Evolutionary conservation across 371 early-diverging fungal species (phyloP).

Genomic region (Basidiobolus meristosporus): DNA sequence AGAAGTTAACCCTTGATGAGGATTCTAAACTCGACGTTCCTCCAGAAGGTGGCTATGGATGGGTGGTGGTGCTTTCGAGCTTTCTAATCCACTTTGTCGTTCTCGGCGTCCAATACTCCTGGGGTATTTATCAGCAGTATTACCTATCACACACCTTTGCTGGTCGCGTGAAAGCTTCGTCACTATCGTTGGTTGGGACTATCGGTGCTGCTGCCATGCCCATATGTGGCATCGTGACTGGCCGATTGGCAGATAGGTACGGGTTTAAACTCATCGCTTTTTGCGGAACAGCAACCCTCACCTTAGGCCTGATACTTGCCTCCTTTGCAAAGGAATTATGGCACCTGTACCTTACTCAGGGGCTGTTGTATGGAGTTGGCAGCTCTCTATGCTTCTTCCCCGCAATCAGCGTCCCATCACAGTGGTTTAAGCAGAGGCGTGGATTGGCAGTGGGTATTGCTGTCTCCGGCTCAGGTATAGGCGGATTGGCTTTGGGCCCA

Average conservation of each 20-base stretch:
- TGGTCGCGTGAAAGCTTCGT: background rate
- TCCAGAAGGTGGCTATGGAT: slow-evolving; percentile 7
- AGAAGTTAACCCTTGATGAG: too few species aligned
- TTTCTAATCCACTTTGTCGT: slow-evolving; percentile 10
- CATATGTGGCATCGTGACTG: too few species aligned
- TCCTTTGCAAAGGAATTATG: slow-evolving; percentile 22
- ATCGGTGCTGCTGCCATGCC: too few species aligned
- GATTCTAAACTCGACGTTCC: too few species aligned
- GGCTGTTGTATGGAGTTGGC: slow-evolving; percentile 42
- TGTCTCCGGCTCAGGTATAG: slow-evolving; percentile 48
- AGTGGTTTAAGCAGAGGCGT: slow-evolving; percentile 28
- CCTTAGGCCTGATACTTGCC: slow-evolving; percentile 17
- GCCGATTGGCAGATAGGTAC: too few species aligned
- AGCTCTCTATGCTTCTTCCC: slow-evolving; percentile 16
- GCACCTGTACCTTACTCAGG: slow-evolving; percentile 48
- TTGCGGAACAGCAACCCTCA: too few species aligned
- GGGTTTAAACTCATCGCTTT: too few species aligned
- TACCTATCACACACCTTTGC: slow-evolving; percentile 4
- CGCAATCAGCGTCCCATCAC: slow-evolving; percentile 15
- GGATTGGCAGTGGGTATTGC: slow-evolving; percentile 41
- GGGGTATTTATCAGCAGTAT: slow-evolving; percentile 11
- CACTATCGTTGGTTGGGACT: slow-evolving; percentile 15
- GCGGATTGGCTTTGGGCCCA: slow-evolving; percentile 42
- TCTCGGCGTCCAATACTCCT: slow-evolving; percentile 16
- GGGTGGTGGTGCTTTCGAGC: slow-evolving; percentile 6